A percentile compares a stretch with the other conserved stretches of the same genome.
Evolutionary conservation across 169 alveolate species (phyloP).

Genomic region (Plasmodium knowlesi): DNA sequence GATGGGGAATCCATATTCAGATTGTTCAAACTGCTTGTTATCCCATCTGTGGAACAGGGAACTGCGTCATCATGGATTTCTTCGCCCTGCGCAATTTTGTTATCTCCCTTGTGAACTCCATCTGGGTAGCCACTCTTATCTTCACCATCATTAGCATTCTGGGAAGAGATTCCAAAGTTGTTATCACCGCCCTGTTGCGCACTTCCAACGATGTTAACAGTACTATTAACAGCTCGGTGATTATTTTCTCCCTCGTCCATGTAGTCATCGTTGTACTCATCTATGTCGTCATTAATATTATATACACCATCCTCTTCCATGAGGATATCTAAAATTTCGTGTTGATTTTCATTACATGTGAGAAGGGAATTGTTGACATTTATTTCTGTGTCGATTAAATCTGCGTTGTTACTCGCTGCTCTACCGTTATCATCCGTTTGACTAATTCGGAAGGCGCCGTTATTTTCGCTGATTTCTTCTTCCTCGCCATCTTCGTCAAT

Average conservation of each 20-base stretch:
- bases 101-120: not conserved
- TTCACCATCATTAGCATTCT: not conserved
- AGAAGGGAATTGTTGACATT: constrained; percentile 47
- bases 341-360: constrained; percentile 60
- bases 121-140: not conserved
- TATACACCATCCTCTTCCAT: constrained; percentile 74
- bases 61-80: not conserved
- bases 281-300: constrained; percentile 72
- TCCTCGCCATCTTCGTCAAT: constrained; percentile 36
- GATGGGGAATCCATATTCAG: not conserved
- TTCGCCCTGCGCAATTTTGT: not conserved
- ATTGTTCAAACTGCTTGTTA: not conserved
- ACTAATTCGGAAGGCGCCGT: constrained; percentile 35
- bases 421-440: constrained; percentile 32
- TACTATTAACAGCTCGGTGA: not conserved
- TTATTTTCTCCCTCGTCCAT: constrained; percentile 43
- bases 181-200: not conserved
- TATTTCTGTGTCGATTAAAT: constrained; percentile 42
- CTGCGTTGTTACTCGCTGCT: constrained; percentile 33
- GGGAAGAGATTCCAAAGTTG: not conserved
- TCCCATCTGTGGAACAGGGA: not conserved
- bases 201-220: not conserved
- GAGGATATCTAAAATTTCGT: constrained; percentile 62
- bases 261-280: constrained; percentile 71
- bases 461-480: constrained; percentile 41